Percentiles rank a stretch among this genome's conserved stretches.
These are phyloP conservation scores for Fraxinus paxiana DNA, from an alignment of 305 asterid genomes.

Conservation along the genomic window DNA sequence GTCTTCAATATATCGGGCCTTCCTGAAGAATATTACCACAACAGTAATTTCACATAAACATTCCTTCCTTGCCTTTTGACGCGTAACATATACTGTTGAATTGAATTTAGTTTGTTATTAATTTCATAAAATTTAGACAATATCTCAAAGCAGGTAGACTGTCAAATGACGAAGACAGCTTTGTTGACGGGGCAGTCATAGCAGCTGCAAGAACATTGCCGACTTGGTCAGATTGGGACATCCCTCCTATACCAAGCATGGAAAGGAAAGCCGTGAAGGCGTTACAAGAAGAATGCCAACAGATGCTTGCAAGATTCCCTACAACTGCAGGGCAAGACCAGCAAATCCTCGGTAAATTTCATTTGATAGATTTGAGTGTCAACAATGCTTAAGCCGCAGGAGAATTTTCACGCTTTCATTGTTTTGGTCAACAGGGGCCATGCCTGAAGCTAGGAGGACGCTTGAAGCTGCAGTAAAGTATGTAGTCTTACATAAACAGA, in stretches of 20 bases:
- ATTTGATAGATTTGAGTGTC: slow-evolving; percentile 20
- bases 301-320: slow-evolving; percentile 68
- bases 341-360: slow-evolving; percentile 61
- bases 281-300: slow-evolving; percentile 84
- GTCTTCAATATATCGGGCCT: slow-evolving; percentile 84
- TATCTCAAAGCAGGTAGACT: slow-evolving; percentile 57
- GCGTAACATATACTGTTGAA: background rate
- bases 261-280: slow-evolving; percentile 86
- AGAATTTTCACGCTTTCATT: slow-evolving; percentile 10
- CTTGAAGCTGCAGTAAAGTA: slow-evolving; percentile 85
- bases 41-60: slow-evolving; percentile 40
- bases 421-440: slow-evolving; percentile 42
- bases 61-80: slow-evolving; percentile 19
- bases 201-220: slow-evolving; percentile 95
- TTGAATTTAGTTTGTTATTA: slow-evolving; percentile 17
- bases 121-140: slow-evolving; percentile 19
- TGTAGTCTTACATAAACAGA: slow-evolving; percentile 16
- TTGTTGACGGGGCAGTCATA: slow-evolving; percentile 84
- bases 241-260: slow-evolving; percentile 88
- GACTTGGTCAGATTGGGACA: slow-evolving; percentile 84
- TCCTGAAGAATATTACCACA: slow-evolving; percentile 79
- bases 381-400: background rate
- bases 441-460: slow-evolving; percentile 75
- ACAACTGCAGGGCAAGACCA: slow-evolving; percentile 66
- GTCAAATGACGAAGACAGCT: slow-evolving; percentile 46